These are phyloP conservation scores for Hypholoma sublateritium DNA, from an alignment of 768 basidiomycete species.

Conservation along the genomic window DNA sequence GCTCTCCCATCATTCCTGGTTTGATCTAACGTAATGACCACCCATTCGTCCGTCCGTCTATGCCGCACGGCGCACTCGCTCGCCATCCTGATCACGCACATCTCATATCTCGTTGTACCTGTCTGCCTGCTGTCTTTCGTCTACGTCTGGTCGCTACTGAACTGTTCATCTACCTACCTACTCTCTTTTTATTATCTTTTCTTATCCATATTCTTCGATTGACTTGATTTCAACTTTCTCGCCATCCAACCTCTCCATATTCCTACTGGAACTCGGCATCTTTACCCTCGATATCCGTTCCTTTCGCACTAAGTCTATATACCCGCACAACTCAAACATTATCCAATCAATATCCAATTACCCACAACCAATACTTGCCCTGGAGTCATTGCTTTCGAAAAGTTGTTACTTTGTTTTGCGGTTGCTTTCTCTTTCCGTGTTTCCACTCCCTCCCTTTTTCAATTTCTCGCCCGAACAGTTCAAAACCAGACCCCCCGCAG, in stretches of 20 bases:
- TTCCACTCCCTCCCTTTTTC: conserved; percentile 1
- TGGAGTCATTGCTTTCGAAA: conserved; percentile 4
- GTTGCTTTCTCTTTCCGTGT: conserved; percentile 7
- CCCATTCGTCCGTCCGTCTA: background rate
- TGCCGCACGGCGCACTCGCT: background rate
- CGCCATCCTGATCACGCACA: background rate
- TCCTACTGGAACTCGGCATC: conserved; percentile 6
- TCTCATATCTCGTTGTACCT: conserved; percentile 1
- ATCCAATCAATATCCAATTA: conserved; percentile 6
- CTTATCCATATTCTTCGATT: background rate
- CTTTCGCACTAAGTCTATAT: conserved; percentile 7
- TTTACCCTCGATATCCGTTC: conserved; percentile 7
- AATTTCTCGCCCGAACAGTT: conserved; percentile 1
- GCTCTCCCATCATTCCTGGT: conserved; percentile 1
- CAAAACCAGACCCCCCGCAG: background rate
- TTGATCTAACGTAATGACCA: conserved; percentile 3
- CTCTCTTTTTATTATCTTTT: background rate
- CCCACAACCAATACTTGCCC: background rate
- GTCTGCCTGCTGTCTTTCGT: background rate
- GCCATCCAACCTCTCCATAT: background rate
- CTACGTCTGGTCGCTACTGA: conserved; percentile 5
- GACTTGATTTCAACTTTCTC: background rate
- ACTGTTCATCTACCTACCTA: conserved; percentile 4
- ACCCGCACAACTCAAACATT: conserved; percentile 5
- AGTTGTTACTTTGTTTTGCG: conserved; percentile 7